phyloP scores from a whole-genome alignment of 2,329 filamentous ascomycete genomes.

The Stagonosporopsis vannaccii region DNA sequence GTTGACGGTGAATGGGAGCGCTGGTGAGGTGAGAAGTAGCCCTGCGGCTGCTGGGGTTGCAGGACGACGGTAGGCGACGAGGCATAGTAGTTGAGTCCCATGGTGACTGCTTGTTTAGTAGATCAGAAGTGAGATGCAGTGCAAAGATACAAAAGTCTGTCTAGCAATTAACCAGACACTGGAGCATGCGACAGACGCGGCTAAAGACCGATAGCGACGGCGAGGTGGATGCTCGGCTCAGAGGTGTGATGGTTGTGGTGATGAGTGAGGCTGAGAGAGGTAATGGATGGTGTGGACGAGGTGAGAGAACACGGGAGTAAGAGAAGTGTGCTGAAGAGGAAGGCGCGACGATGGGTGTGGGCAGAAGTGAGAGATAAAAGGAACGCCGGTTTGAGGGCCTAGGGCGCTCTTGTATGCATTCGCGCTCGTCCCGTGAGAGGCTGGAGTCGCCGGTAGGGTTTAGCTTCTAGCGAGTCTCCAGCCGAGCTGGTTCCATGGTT shows the following conservation, averaged over 20 bases:
- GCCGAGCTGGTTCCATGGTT: conserved; percentile 2
- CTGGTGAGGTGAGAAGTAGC: conserved; percentile 46
- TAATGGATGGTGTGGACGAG: conserved; percentile 19
- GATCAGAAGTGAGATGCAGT: conserved; percentile 35
- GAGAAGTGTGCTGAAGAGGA: conserved; percentile 24
- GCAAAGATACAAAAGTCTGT: conserved; percentile 46
- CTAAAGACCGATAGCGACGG: conserved; percentile 38
- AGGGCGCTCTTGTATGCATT: conserved; percentile 45
- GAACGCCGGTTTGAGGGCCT: conserved; percentile 45
- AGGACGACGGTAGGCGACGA: conserved; percentile 58
- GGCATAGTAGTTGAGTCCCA: conserved; percentile 56
- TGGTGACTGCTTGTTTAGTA: conserved; percentile 53
- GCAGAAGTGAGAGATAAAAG: conserved; percentile 45
- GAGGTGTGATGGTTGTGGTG: conserved; percentile 27
- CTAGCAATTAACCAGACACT: conserved; percentile 36
- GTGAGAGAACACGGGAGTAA: conserved; percentile 11
- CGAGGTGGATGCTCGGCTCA: conserved; percentile 27
- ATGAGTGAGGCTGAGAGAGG: conserved; percentile 4
- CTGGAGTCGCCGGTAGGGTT: conserved; percentile 28
- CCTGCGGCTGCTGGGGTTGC: conserved; percentile 50
- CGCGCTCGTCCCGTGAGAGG: conserved; percentile 44
- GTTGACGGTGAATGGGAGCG: conserved; percentile 43
- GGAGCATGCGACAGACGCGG: conserved; percentile 34
- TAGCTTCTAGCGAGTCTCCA: conserved; percentile 20
- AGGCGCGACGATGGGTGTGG: conserved; percentile 30